phyloP scores from a whole-genome alignment of 2,329 filamentous ascomycete species.

The Aureobasidium uvarum region DNA sequence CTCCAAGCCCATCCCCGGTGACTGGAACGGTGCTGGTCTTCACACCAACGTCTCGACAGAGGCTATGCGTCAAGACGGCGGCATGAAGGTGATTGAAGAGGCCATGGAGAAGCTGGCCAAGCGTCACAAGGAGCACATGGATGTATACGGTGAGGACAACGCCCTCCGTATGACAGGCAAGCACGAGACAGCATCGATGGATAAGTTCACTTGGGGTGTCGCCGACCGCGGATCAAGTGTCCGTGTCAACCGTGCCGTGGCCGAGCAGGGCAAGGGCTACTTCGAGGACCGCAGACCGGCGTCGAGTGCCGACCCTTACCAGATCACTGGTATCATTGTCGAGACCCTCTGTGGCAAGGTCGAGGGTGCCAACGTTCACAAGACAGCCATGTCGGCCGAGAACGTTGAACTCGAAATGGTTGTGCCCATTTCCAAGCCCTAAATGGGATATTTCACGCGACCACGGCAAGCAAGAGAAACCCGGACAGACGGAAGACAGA shows the following conservation, averaged over 20 bases:
- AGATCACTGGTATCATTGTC: constrained; percentile 77
- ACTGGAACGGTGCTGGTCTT: constrained; percentile 96
- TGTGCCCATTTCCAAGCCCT: constrained; percentile 38
- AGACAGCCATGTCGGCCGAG: constrained; percentile 41
- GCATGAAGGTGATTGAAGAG: constrained; percentile 88
- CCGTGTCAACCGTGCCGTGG: constrained; percentile 82
- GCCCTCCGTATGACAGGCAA: constrained; percentile 87
- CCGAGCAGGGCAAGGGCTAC: constrained; percentile 88
- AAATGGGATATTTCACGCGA: constrained; percentile 27
- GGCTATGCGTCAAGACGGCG: constrained; percentile 84
- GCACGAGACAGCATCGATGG: constrained; percentile 92
- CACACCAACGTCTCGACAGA: constrained; percentile 92
- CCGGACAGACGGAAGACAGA: neutral
- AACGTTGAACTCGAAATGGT: constrained; percentile 40
- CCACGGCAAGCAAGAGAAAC: constrained; percentile 7
- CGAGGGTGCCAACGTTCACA: constrained; percentile 49
- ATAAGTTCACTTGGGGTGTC: constrained; percentile 89
- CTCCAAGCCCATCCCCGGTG: constrained; percentile 91
- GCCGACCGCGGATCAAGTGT: constrained; percentile 95
- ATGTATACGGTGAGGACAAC: constrained; percentile 95
- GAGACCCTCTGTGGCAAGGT: constrained; percentile 61
- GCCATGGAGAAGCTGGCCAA: constrained; percentile 60
- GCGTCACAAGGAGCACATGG: constrained; percentile 62
- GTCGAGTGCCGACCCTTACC: constrained; percentile 84
- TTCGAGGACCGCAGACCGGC: constrained; percentile 71